Base-by-base conservation (phyloP, 2,329 filamentous ascomycete species). In the Sclerotinia subarctica region DNA sequence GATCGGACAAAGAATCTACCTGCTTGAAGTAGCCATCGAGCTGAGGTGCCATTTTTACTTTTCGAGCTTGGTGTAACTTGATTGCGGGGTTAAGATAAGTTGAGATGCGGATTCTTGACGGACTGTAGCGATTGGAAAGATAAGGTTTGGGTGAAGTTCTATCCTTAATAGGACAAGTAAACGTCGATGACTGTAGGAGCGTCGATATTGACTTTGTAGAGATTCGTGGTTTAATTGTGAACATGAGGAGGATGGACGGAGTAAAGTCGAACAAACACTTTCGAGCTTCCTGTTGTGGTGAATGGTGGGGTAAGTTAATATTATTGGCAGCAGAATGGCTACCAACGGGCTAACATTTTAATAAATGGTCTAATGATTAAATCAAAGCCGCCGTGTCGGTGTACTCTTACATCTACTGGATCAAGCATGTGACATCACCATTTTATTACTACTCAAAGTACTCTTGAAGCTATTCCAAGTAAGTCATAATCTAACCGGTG, bases 1-100 rank as follows among this genome's bases (percentile, higher is more conserved):
- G 84, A 73, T 89, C 86, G 63, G 93, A 86, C 76, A 94, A 84
- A 78, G 82, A 82, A 80, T 97, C 93, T 75, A 97, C 93, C 86
- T 97, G 89, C 81, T 92, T 89, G 85, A 97, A 98, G 84, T 91
- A 98, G 72, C 89, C 85, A 80, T 97, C 92, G 74, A 99, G 88
- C 80, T 96, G 88, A 70, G 93, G 92, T 68, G 93, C 92, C 92
- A 97, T 97, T 79, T 88, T 91, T 81, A 72, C 69, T 71, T 75
- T 77, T 66, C 82, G 85, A 76, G 85, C 83, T 84, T 89, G 87
- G 74, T 88, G 86, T 26, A 69, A 56, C 7, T 72, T 69, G 52
- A 74, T 69, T 38, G 73, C 64, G 44, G 73, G 68, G 42, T 73
- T 74, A n/a, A 77, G 73, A 62, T 77, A 77, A 42, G 59, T 69